Conservation (phyloP, 2,329 filamentous ascomycete species). For the Tothia fuscella region DNA sequence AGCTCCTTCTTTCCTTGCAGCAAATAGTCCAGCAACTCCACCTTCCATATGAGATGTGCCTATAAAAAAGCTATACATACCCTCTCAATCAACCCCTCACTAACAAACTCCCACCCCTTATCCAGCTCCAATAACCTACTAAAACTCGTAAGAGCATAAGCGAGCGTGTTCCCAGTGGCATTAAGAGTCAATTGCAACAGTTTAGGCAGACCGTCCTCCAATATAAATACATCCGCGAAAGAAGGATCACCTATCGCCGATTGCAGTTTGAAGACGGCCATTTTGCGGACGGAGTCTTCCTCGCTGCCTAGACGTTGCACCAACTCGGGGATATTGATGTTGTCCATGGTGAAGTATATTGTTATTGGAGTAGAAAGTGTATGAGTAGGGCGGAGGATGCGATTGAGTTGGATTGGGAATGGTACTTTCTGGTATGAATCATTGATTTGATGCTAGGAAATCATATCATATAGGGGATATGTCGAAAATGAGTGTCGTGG, state of each 20-base stretch:
- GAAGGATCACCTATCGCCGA: constrained; percentile 88
- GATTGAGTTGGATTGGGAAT: too few relatives aligned
- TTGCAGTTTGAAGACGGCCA: constrained; percentile 98
- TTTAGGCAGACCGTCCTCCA: constrained; percentile 70
- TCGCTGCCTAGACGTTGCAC: constrained; percentile 47
- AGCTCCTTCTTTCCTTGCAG: constrained; percentile 3
- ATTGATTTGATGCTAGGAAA: too few relatives aligned
- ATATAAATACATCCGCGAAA: constrained; percentile 93
- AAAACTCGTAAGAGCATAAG: constrained; percentile 85
- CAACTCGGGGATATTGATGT: constrained; percentile 43
- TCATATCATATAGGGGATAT: too few relatives aligned
- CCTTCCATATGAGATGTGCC: background rate
- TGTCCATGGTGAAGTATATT: constrained; percentile 42
- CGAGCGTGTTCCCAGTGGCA: constrained; percentile 83
- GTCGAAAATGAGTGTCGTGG: too few relatives aligned
- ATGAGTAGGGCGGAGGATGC: background rate
- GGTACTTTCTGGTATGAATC: too few relatives aligned
- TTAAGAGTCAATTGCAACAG: constrained; percentile 73
- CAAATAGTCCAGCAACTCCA: background rate
- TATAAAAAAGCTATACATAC: constrained; percentile 29
- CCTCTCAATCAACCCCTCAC: constrained; percentile 56
- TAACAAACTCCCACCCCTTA: constrained; percentile 91
- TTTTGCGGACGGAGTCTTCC: constrained; percentile 88
- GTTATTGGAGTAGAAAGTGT: too few relatives aligned
- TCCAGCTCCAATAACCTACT: constrained; percentile 84